Evolutionary conservation across 2,329 filamentous ascomycete genomes (phyloP), one percentile per base, ranked within the genome.

Genomic region (Metarhizium humberi): DNA sequence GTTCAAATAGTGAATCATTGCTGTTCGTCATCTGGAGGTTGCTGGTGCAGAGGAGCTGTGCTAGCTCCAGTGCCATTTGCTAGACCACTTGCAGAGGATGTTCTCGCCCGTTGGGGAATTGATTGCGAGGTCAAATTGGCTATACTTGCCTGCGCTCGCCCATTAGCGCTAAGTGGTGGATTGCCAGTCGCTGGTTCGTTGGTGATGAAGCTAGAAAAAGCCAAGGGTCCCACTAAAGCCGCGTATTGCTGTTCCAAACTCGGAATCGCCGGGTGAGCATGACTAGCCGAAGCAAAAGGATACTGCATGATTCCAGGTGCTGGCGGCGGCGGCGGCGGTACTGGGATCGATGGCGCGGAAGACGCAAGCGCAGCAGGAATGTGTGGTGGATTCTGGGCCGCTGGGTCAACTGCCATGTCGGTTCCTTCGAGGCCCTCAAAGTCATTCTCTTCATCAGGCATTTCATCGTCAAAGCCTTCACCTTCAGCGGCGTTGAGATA

Each of bases 401-500:
- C 64, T 3, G 56, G 62, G 50, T 74, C 70, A 3, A 72, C 62
- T 4, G 65, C 63, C 70, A 73, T 72, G 30, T 73, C 73, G 56
- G 61, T 69, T 5, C 64, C 66, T 32, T 75, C 73, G 18, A 73
- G 56, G 10, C 67, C 72, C 34, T 75, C 74, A 45, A 73, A 71
- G 20, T 73, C 72, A 43, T 75, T 71, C n/a, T 75, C 73, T n/a
- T 75, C 73, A 14, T 75, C 74, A 2, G 66, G 66, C 61, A 70
- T 72, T 38, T 75, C 73, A 18, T 77, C 73, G 32, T 76, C 74
- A 25, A 70, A 72, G 29, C 63, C 66, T 16, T 69, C 68, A 29
- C 69, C 72, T 14, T 65, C 66, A 5, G 61, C 60, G 6, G 59
- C 53, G 25, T 62, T 60, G 16, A 63, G 43, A 8, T 60, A 57